A percentile compares a stretch with the other conserved stretches of the same genome.
These are phyloP conservation scores for Euptelea pleiosperma DNA, from an alignment of 164 flowering plant species.

Conservation along the genomic window DNA sequence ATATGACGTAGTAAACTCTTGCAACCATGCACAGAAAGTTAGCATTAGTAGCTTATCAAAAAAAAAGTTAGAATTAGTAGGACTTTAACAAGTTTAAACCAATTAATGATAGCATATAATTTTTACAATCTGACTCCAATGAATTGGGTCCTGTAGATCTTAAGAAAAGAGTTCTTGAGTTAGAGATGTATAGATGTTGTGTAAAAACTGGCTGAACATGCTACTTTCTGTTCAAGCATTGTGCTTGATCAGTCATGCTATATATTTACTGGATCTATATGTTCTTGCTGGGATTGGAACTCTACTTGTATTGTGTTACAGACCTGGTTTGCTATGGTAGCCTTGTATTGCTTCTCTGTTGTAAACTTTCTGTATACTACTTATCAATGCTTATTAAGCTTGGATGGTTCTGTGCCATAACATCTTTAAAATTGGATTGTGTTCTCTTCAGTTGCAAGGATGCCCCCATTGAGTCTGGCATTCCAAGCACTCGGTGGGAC, in stretches of 20 bases:
- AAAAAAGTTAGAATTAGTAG: conserved; percentile 10
- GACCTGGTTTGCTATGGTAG: conserved; percentile 1
- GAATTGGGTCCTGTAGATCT: not conserved
- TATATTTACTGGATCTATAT: not conserved
- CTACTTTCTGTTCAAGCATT: not conserved
- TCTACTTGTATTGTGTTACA: conserved; percentile 5
- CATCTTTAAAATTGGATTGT: too few species aligned
- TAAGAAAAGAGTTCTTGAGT: not conserved
- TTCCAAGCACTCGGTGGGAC: too few species aligned
- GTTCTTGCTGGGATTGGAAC: not conserved
- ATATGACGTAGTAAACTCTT: conserved; percentile 12
- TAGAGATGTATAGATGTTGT: not conserved
- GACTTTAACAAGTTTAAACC: not conserved
- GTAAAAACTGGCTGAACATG: not conserved
- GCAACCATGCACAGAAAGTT: conserved; percentile 12
- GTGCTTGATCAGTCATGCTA: not conserved
- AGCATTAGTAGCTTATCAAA: conserved; percentile 8
- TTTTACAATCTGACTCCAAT: too few species aligned
- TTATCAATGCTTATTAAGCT: too few species aligned
- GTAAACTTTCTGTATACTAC: not conserved
- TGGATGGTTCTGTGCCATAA: not conserved
- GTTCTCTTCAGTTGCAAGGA: too few species aligned
- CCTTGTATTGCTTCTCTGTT: not conserved
- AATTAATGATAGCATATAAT: too few species aligned
- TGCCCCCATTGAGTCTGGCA: too few species aligned